Evolutionary conservation across 345 rosid species (phyloP).

Genomic region (Capsella bursapastoris): DNA sequence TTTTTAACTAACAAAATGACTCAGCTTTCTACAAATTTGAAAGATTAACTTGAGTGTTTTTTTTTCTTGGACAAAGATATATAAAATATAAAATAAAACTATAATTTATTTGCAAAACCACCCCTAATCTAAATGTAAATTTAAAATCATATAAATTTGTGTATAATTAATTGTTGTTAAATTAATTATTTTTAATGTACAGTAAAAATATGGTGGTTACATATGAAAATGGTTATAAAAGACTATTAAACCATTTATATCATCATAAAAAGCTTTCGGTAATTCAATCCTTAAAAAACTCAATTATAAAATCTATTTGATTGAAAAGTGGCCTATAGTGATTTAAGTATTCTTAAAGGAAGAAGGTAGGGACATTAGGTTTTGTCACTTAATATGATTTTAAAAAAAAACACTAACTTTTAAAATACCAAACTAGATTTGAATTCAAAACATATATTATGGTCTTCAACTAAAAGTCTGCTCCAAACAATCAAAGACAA

Average conservation of each 20-base stretch:
- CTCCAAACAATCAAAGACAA: slow-evolving; percentile 10
- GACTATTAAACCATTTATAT: not conserved
- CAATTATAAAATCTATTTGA: not conserved
- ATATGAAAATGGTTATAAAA: not conserved
- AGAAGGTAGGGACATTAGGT: not conserved
- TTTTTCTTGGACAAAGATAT: too few relatives aligned
- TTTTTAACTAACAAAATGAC: too few relatives aligned
- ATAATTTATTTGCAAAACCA: too few relatives aligned
- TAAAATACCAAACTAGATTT: not conserved
- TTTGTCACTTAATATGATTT: not conserved
- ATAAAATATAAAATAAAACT: too few relatives aligned
- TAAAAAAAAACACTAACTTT: not conserved
- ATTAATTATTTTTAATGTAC: too few relatives aligned
- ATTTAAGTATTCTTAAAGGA: not conserved
- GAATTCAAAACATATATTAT: not conserved
- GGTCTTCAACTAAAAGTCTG: slow-evolving; percentile 35
- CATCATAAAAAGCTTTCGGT: not conserved
- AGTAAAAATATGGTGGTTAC: not conserved
- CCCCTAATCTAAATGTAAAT: too few relatives aligned
- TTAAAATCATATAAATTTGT: too few relatives aligned
- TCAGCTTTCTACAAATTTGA: not conserved
- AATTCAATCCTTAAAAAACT: not conserved
- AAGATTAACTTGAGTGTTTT: not conserved
- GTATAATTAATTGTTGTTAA: too few relatives aligned
- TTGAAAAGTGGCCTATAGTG: not conserved